Percentiles rank a stretch among this genome's conserved stretches.
These are phyloP conservation scores for Gossypium davidsonii DNA, from an alignment of 441 rosid species.

Conservation along the genomic window DNA sequence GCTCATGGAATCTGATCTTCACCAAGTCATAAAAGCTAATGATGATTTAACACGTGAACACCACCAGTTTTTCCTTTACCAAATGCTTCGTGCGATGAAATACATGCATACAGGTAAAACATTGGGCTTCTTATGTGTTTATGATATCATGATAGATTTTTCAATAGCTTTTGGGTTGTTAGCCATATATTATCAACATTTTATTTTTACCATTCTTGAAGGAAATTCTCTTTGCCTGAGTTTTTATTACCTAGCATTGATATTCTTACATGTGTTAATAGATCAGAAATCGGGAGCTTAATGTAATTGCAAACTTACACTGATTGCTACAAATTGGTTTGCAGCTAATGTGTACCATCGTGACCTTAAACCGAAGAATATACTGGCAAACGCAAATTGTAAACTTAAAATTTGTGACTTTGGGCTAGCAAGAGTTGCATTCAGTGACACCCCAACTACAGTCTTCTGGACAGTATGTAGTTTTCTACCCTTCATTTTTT, in stretches of 20 bases:
- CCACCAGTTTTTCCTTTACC: conserved; percentile 92
- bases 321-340: conserved; percentile 22
- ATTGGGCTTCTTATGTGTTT: neutral
- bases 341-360: conserved; percentile 98
- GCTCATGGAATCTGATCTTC: conserved; percentile 74
- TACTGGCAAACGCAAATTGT: conserved; percentile 95
- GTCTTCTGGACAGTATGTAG: conserved; percentile 87
- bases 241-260: neutral
- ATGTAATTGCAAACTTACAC: conserved; percentile 13
- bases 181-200: neutral
- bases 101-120: conserved; percentile 67
- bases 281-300: neutral
- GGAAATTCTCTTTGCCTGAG: neutral
- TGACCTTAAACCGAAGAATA: conserved; percentile 97
- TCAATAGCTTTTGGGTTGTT: neutral
- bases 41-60: conserved; percentile 91
- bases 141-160: neutral
- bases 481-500: neutral
- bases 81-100: conserved; percentile 88
- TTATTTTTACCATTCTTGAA: neutral
- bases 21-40: conserved; percentile 95
- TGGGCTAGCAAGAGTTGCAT: conserved; percentile 91
- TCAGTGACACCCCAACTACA: conserved; percentile 87
- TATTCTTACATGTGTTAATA: neutral
- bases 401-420: conserved; percentile 96